Evolutionary conservation across 2,329 filamentous ascomycete genomes (phyloP).

Genomic region (Rhynchosporium graminicola): DNA sequence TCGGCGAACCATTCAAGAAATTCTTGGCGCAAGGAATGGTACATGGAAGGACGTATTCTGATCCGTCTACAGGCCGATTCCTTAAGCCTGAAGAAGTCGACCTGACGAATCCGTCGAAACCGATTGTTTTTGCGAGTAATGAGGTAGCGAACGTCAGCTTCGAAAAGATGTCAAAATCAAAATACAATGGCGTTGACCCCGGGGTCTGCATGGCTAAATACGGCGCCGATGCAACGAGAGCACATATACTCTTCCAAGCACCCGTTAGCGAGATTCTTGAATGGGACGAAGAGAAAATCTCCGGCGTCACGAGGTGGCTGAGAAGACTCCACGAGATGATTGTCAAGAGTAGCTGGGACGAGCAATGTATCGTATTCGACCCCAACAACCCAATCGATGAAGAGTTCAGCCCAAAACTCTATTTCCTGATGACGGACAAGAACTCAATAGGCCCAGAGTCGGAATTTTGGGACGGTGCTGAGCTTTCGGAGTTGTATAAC

Average conservation of each 20-base stretch:
- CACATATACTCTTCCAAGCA: constrained; percentile 87
- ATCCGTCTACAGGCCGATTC: constrained; percentile 74
- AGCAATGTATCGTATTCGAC: too few species aligned
- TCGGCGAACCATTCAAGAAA: constrained; percentile 76
- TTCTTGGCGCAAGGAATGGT: constrained; percentile 92
- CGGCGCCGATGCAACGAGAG: constrained; percentile 80
- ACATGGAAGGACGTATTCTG: constrained; percentile 78
- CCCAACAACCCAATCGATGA: not conserved
- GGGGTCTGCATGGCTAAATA: constrained; percentile 69
- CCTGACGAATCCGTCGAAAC: constrained; percentile 54
- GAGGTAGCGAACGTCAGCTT: constrained; percentile 63
- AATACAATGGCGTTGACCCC: constrained; percentile 88
- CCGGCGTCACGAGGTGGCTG: constrained; percentile 81
- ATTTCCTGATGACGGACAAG: constrained; percentile 1
- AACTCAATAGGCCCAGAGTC: not conserved
- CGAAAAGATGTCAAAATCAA: constrained; percentile 96
- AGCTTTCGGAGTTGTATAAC: too few species aligned
- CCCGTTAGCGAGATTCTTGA: constrained; percentile 81
- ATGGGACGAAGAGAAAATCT: constrained; percentile 83
- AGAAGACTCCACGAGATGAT: constrained; percentile 52
- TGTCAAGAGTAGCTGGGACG: not conserved
- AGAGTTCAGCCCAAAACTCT: constrained; percentile 7
- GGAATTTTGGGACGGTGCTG: not conserved
- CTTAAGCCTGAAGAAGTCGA: constrained; percentile 76
- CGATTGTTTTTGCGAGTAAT: constrained; percentile 63